Evolutionary conservation across 176 grass and related monocot genomes (phyloP), one percentile per base, ranked within the genome.

Genomic region (Tuctoria greenei): DNA sequence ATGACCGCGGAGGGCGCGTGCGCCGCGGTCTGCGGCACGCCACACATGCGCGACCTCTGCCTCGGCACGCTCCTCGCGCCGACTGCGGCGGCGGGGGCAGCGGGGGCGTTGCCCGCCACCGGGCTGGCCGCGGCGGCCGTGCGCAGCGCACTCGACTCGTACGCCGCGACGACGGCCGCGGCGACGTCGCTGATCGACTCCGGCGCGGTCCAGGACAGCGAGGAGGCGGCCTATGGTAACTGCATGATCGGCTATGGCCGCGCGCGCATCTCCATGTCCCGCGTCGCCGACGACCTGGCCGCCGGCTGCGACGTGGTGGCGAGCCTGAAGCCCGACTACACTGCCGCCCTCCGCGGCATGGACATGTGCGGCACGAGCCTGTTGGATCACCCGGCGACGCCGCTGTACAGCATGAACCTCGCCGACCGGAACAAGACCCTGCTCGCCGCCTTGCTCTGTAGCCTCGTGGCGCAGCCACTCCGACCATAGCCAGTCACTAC

Each of bases 381-480:
- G 67, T 16, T 57, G 4, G 10, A 2, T 0, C 73, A 27, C 76
- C 67, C 74, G 47, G 51, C 16, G 41, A 67, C 83, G 12, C 83
- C 61, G 49, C 8, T 85, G 40, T 59, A 60, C 31, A 28, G 4
- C 27, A 59, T 43, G 76, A 79, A 79, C 42, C 83, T 85, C 34
- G 83, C 70, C 41, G 76, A 85, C 46, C 74, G 82, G 47, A 84
- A 84, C 74, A 37, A 46, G 82, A 54, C 59, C 7, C 11, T 78
- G 58, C 67, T 84, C 46, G 82, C 58, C 40, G 75, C 37, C 66
- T 64, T 77, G 65, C 73, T 84, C 2, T 84, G 55, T 24, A 84
- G 18, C 65, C 73, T 77, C 4, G 65, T 83, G 34, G n/a, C 81
- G 13, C 21, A 2, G 12, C 52, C 64, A 2, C 15, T 31, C 52